Evolutionary conservation across 2,329 filamentous ascomycete species (phyloP).

Genomic region (Cladosporium sp.): DNA sequence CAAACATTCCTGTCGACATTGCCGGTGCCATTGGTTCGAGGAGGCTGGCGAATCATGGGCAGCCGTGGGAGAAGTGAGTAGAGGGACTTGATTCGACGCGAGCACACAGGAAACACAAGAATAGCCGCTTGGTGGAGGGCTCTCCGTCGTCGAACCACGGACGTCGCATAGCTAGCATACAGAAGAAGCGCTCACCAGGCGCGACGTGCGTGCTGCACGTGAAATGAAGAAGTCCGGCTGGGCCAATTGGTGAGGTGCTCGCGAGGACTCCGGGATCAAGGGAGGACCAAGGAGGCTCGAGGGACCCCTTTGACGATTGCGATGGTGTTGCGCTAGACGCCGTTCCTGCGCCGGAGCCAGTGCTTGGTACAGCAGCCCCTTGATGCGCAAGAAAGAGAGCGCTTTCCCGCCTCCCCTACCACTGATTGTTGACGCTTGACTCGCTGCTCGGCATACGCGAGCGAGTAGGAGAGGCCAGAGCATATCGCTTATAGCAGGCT

Average conservation of each 20-base stretch:
- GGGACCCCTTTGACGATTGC: conserved; percentile 7
- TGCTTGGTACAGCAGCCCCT: conserved; percentile 6
- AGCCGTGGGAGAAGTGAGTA: neutral
- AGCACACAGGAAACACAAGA: neutral
- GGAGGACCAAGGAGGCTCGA: neutral
- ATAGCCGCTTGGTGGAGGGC: neutral
- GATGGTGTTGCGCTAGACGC: conserved; percentile 6
- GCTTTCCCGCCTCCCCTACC: conserved; percentile 12
- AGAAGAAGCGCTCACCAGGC: neutral
- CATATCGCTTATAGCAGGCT: neutral
- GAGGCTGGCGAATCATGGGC: conserved; percentile 6
- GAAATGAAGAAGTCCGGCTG: neutral
- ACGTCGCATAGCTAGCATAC: neutral
- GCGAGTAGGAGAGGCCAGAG: neutral
- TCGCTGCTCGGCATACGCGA: neutral
- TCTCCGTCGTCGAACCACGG: neutral
- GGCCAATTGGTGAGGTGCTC: neutral
- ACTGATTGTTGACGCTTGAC: neutral
- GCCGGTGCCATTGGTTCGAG: neutral
- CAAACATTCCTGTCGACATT: neutral
- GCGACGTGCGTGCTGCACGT: conserved; percentile 3
- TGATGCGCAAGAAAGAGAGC: neutral
- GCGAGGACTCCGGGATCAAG: neutral
- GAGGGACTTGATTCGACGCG: neutral
- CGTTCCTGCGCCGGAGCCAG: conserved; percentile 4